Base-by-base conservation (phyloP, 371 early-diverging fungal genomes). In the Choanephora cucurbitarum region DNA sequence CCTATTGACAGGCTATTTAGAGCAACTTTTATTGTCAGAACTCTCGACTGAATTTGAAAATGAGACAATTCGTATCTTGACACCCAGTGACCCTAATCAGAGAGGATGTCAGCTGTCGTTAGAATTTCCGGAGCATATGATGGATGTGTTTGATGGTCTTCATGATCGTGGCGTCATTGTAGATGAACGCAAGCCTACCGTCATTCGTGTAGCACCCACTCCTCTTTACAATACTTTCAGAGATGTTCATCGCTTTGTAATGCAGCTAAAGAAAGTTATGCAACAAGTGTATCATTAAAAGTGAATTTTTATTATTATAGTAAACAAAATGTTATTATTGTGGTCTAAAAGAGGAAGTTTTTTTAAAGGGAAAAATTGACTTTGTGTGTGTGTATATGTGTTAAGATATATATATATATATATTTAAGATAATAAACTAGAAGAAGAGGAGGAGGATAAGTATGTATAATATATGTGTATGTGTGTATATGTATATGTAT, bases 51-150 rank as follows among this genome's bases (percentile, higher is more conserved):
- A 67, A 40, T 68, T 75, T 40, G 48, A 72, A 6, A 54, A 56
- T 8, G 73, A 72, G 2, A 62, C 66, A n/a, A 76, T 93, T 55
- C 72, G 70, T 31, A 88, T 92, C 57, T 80, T 97, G 51, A 97
- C 97, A 1, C 96, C 97, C 8, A 46, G 55, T 7, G 86, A 95
- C 44, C 84, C 84, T 0, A 62, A 73, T 11, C 79, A 87, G 52
- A 86, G 98, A 19, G 98, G 98, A 1, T 87, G 90, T 43, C 97
- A 97, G 75, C 75, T 98, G 49, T 93, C 94, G 18, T 52, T 95
- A 53, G 75, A 87, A 24, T 85, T 89, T 50, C 74, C 82, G 39
- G 71, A 62, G 2, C 79, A 83, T 59, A 82, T 84, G 81, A 71
- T 79, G 48, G 76, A 80, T 13, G 81, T 88, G 8, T 84, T 84